These are phyloP conservation scores for Hypoxylon sp. DNA, from an alignment of 2,329 filamentous ascomycete genomes.

Conservation along the genomic window DNA sequence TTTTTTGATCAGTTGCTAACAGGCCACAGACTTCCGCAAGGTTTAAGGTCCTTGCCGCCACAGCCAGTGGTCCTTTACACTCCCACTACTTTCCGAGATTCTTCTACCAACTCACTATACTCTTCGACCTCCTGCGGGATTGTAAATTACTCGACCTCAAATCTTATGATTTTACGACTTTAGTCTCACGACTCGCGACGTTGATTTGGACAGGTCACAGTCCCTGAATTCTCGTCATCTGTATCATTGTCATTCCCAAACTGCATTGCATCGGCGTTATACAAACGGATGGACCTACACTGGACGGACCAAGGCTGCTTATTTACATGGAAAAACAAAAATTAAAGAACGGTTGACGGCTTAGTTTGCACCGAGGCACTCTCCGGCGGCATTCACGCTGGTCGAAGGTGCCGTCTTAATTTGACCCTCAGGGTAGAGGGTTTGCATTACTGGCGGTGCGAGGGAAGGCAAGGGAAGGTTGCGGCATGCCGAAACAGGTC, in stretches of 20 bases:
- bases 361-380: conserved; percentile 55
- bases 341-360: conserved; percentile 49
- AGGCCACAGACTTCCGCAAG: conserved; percentile 68
- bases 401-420: conserved; percentile 62
- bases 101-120: conserved; percentile 1
- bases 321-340: conserved; percentile 53
- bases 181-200: conserved; percentile 50
- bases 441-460: conserved; percentile 27
- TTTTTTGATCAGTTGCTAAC: conserved; percentile 12
- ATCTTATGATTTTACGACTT: conserved; percentile 53
- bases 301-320: conserved; percentile 47
- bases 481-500: conserved; percentile 10
- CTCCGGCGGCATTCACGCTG: conserved; percentile 60
- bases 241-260: conserved; percentile 54
- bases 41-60: conserved; percentile 58
- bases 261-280: conserved; percentile 74
- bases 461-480: background rate
- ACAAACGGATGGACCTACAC: conserved; percentile 52
- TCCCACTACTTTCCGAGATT: background rate
- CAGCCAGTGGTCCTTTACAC: background rate
- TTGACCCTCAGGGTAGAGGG: conserved; percentile 34
- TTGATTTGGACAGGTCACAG: conserved; percentile 32
- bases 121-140: conserved; percentile 32
- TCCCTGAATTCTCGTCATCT: conserved; percentile 37
- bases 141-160: conserved; percentile 48